phyloP scores from a whole-genome alignment of 2,329 filamentous ascomycete genomes.

The Dichotomopilus funicola region DNA sequence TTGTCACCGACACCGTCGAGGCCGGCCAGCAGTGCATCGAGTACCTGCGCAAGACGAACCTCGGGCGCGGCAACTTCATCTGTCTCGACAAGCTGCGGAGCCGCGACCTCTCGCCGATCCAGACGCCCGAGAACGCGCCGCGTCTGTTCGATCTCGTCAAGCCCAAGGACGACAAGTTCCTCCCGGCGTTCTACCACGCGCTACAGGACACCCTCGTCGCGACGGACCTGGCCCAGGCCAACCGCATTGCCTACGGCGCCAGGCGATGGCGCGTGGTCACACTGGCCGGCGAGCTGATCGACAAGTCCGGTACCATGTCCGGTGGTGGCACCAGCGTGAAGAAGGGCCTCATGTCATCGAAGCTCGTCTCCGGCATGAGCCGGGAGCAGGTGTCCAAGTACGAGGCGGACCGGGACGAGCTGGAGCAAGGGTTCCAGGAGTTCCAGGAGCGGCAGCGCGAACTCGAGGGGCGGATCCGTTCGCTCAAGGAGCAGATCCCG shows the following conservation, averaged over 20 bases:
- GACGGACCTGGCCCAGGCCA: slow-evolving; percentile 87
- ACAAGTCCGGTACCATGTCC: slow-evolving; percentile 98
- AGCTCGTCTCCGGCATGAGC: slow-evolving; percentile 76
- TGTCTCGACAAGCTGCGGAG: slow-evolving; percentile 80
- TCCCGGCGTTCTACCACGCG: slow-evolving; percentile 88
- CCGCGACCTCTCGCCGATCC: slow-evolving; percentile 70
- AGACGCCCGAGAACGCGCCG: slow-evolving; percentile 87
- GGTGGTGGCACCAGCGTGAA: slow-evolving; percentile 89
- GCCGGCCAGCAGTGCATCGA: slow-evolving; percentile 97
- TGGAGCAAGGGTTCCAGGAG: slow-evolving; percentile 75
- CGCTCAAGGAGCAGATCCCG: slow-evolving; percentile 72
- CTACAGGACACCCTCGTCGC: slow-evolving; percentile 94
- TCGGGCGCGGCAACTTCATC: slow-evolving; percentile 95
- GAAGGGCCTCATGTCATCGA: slow-evolving; percentile 93
- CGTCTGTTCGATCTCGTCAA: slow-evolving; percentile 89
- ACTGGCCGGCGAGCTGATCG: slow-evolving; percentile 88
- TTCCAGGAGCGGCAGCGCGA: slow-evolving; percentile 81
- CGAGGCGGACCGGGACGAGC: slow-evolving; percentile 75
- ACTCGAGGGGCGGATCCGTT: slow-evolving; percentile 65
- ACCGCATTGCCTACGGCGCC: slow-evolving; percentile 91
- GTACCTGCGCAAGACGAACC: slow-evolving; percentile 92
- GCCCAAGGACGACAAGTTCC: slow-evolving; percentile 79
- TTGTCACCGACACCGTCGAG: slow-evolving; percentile 94
- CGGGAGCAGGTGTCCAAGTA: slow-evolving; percentile 86
- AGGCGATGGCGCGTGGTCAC: slow-evolving; percentile 95